phyloP scores from a whole-genome alignment of 1,284 basidiomycete species.

The Malassezia psittaci region DNA sequence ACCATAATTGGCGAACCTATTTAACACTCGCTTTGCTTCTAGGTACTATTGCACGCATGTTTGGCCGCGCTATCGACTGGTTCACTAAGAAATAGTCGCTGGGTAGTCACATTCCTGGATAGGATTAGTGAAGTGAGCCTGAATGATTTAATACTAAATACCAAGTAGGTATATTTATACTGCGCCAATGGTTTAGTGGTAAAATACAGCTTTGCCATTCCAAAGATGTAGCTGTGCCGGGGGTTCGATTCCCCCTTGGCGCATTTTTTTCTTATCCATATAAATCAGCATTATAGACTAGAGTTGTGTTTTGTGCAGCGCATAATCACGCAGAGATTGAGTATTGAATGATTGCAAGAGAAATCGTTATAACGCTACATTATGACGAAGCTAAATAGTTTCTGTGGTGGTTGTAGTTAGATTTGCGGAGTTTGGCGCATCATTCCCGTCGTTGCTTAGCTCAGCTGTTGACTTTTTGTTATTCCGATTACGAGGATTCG shows the following conservation, averaged over 20 bases:
- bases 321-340: too few species aligned
- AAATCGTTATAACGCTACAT: too few species aligned
- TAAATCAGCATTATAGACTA: too few species aligned
- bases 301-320: neutral
- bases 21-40: constrained; percentile 2
- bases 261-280: constrained; percentile 4
- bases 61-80: constrained; percentile 8
- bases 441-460: neutral
- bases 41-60: constrained; percentile 5
- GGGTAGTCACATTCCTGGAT: too few species aligned
- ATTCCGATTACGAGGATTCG: constrained; percentile 12
- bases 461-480: neutral
- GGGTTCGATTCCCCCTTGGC: constrained; percentile 20
- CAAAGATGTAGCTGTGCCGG: constrained; percentile 17
- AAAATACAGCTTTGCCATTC: constrained; percentile 19
- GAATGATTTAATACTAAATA: too few species aligned
- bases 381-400: neutral
- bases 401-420: neutral
- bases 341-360: too few species aligned
- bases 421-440: neutral
- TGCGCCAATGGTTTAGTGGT: constrained; percentile 20
- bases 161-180: too few species aligned
- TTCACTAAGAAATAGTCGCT: neutral
- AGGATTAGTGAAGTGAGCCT: too few species aligned
- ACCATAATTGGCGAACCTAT: neutral